A percentile compares a stretch with the other conserved stretches of the same genome.
Evolutionary conservation across 1,284 basidiomycete genomes (phyloP).

Genomic region (Microbotryomycetes sp.): DNA sequence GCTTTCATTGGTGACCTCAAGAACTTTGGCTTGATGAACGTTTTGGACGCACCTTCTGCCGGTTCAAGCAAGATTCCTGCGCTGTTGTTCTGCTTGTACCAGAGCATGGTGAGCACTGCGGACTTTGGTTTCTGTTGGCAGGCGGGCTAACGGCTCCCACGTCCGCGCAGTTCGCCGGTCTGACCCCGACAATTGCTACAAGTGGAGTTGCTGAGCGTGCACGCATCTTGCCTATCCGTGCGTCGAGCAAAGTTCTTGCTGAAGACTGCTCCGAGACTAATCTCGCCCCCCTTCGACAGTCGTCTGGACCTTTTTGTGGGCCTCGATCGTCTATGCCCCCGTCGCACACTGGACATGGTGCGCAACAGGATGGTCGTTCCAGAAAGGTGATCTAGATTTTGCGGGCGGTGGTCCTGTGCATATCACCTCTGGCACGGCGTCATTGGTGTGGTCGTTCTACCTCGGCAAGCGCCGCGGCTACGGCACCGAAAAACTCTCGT

Average conservation of each 20-base stretch:
- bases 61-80: constrained; percentile 64
- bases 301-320: constrained; percentile 83
- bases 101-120: constrained; percentile 53
- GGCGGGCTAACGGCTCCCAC: too few relatives aligned
- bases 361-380: constrained; percentile 75
- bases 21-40: constrained; percentile 76
- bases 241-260: constrained; percentile 34
- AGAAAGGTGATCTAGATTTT: constrained; percentile 77
- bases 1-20: constrained; percentile 49
- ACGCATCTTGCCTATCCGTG: constrained; percentile 73
- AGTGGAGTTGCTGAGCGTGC: constrained; percentile 84
- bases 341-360: constrained; percentile 94
- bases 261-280: background rate
- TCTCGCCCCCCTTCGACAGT: background rate
- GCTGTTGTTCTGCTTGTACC: constrained; percentile 80
- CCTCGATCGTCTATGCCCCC: constrained; percentile 70
- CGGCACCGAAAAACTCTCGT: constrained; percentile 75
- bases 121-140: too few relatives aligned
- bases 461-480: constrained; percentile 84
- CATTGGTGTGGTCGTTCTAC: constrained; percentile 83
- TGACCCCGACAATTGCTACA: constrained; percentile 51
- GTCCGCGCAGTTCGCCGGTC: constrained; percentile 56
- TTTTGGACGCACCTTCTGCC: constrained; percentile 66
- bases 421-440: constrained; percentile 79
- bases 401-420: constrained; percentile 50